phyloP scores from a whole-genome alignment of 83 land plant genomes.

The Isoetes engelmannii region DNA sequence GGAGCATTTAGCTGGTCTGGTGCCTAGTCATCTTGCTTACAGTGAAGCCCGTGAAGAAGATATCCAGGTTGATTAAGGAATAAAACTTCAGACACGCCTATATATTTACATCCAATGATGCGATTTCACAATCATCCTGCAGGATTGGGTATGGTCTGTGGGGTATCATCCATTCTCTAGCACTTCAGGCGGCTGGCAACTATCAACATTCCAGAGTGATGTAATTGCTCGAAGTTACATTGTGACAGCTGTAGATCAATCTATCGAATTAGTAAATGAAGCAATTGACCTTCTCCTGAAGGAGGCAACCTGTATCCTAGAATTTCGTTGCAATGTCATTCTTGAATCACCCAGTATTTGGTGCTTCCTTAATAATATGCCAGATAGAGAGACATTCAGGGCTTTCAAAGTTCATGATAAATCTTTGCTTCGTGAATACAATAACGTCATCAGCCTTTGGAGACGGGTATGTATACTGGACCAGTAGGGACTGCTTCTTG shows the following conservation, averaged over 20 bases:
- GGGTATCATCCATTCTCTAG: conserved; percentile 76
- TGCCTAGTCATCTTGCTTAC: conserved; percentile 81
- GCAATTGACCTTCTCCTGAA: conserved; percentile 57
- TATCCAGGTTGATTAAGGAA: conserved; percentile 49
- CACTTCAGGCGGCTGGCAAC: conserved; percentile 75
- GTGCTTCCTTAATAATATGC: conserved; percentile 21
- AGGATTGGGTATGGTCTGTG: conserved; percentile 97
- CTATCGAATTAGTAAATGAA: conserved; percentile 61
- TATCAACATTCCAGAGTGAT: conserved; percentile 73
- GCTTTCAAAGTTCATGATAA: conserved; percentile 65
- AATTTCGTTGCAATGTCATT: background rate
- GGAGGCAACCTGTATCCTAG: conserved; percentile 57
- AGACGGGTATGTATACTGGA: conserved; percentile 56
- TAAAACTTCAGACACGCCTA: background rate
- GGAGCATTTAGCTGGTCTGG: conserved; percentile 86
- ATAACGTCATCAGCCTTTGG: conserved; percentile 71
- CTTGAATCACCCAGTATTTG: background rate
- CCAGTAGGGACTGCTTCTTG: no score
- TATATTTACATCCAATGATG: background rate
- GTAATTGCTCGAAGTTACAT: conserved; percentile 86
- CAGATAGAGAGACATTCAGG: conserved; percentile 59
- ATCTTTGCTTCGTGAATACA: conserved; percentile 57
- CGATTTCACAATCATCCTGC: background rate
- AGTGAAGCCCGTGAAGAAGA: conserved; percentile 92
- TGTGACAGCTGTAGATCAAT: conserved; percentile 77